phyloP scores from a whole-genome alignment of 192 early-diverging fungal species.

The Backusella macrospora region DNA sequence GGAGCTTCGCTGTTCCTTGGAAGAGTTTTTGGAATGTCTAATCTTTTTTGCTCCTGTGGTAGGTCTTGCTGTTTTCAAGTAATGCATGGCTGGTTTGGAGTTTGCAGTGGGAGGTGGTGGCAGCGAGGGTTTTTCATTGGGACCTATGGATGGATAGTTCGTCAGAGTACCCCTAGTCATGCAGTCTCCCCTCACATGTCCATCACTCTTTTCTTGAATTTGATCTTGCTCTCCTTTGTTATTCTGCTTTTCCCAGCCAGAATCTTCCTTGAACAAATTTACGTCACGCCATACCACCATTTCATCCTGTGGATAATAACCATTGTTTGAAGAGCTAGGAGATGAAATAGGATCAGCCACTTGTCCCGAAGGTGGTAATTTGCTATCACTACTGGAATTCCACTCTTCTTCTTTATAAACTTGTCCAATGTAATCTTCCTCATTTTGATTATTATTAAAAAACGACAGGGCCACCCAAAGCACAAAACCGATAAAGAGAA shows the following conservation, averaged over 20 bases:
- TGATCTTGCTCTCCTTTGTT: neutral
- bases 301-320: conserved; percentile 1
- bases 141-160: neutral
- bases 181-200: conserved; percentile 1
- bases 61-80: neutral
- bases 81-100: neutral
- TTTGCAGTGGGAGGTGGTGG: neutral
- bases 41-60: neutral
- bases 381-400: neutral
- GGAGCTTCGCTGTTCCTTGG: neutral
- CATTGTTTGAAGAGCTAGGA: neutral
- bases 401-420: neutral
- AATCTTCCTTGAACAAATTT: conserved; percentile 9
- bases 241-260: neutral
- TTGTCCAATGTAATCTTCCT: neutral
- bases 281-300: conserved; percentile 15
- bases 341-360: neutral
- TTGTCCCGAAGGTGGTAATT: too few relatives aligned
- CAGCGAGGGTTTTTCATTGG: conserved; percentile 10
- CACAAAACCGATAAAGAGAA: conserved; percentile 11
- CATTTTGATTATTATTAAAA: conserved; percentile 10
- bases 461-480: neutral
- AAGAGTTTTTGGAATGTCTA: neutral
- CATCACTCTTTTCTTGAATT: neutral
- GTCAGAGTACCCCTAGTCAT: neutral